phyloP scores from a whole-genome alignment of 2,329 filamentous ascomycete species.

The Fonsecaea multimorphosa region DNA sequence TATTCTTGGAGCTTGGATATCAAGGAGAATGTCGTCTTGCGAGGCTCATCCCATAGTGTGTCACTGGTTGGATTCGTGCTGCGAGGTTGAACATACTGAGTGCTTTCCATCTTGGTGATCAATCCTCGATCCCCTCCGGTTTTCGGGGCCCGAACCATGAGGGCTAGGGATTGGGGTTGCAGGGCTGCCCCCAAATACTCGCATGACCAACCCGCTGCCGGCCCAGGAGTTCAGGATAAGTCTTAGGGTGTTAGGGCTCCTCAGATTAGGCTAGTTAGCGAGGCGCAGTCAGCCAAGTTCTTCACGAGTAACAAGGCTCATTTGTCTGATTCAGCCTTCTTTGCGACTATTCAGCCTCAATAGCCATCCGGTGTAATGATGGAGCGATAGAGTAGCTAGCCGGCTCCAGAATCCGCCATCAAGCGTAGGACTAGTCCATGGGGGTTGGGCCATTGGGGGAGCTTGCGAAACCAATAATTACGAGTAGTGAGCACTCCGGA shows the following conservation, averaged over 20 bases:
- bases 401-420: background rate
- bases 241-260: background rate
- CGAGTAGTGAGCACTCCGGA: background rate
- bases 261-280: background rate
- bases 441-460: background rate
- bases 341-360: background rate
- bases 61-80: background rate
- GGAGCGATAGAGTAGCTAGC: conserved; percentile 2
- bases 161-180: background rate
- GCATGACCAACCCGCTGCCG: background rate
- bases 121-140: background rate
- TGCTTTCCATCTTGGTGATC: background rate
- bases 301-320: background rate
- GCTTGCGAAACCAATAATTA: background rate
- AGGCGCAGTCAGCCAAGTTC: background rate
- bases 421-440: background rate
- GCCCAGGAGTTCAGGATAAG: background rate
- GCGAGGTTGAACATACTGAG: background rate
- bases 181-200: background rate
- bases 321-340: background rate
- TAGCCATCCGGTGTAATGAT: background rate
- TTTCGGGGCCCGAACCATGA: background rate
- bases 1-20: background rate
- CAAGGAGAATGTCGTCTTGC: background rate
- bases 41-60: background rate